A percentile compares a stretch with the other conserved stretches of the same genome.
These are phyloP conservation scores for Parachlorella kessleri DNA, from an alignment of 139 green algal genomes.

Conservation along the genomic window DNA sequence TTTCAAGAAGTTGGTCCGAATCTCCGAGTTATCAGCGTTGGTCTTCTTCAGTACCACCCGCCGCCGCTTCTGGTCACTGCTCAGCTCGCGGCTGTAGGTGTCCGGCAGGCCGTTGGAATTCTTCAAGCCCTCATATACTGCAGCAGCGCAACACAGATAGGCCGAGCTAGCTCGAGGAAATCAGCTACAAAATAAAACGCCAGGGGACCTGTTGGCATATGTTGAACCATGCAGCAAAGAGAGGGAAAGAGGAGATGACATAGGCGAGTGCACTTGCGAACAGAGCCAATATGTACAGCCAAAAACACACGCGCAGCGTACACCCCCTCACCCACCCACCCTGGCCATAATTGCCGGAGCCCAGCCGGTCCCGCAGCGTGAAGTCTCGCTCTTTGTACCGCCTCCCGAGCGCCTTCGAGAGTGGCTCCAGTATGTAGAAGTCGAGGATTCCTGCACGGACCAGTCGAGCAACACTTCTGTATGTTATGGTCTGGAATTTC, in stretches of 20 bases:
- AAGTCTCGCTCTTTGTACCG: conserved; percentile 57
- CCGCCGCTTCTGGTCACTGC: conserved; percentile 79
- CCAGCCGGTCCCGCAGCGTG: conserved; percentile 66
- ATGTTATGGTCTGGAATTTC: too few relatives aligned
- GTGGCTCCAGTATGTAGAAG: conserved; percentile 74
- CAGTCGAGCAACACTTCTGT: not conserved
- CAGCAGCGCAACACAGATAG: not conserved
- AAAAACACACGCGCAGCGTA: too few relatives aligned
- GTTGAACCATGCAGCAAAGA: too few relatives aligned
- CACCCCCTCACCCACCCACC: too few relatives aligned
- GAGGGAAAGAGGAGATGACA: too few relatives aligned
- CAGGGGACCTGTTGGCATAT: too few relatives aligned
- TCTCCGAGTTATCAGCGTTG: conserved; percentile 74
- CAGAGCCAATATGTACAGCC: too few relatives aligned
- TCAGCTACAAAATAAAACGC: too few relatives aligned
- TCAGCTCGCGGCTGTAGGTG: conserved; percentile 52
- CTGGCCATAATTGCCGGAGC: conserved; percentile 92
- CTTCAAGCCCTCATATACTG: conserved; percentile 55
- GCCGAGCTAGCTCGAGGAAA: too few relatives aligned
- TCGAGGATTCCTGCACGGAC: conserved; percentile 63
- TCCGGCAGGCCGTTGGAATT: conserved; percentile 29
- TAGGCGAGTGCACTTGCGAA: too few relatives aligned
- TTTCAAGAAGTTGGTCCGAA: conserved; percentile 77
- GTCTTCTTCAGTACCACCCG: conserved; percentile 90
- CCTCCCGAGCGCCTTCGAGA: conserved; percentile 43